These are phyloP conservation scores for Cladosporium cucumerinum DNA, from an alignment of 2,329 filamentous ascomycete genomes.

Conservation along the genomic window DNA sequence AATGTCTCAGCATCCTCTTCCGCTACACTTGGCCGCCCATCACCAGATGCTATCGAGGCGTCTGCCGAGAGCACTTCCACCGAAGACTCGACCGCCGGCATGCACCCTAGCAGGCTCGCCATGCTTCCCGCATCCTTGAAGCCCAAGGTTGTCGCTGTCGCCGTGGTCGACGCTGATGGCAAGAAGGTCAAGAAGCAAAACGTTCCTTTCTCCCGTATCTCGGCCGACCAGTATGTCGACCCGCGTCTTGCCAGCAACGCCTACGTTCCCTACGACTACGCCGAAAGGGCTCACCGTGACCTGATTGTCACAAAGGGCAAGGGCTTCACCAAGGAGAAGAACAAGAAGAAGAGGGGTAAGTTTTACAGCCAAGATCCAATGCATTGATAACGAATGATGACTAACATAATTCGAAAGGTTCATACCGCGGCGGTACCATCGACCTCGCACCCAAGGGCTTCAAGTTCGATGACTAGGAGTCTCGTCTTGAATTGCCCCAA, in stretches of 20 bases:
- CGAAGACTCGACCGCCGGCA: conserved; percentile 35
- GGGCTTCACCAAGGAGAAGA: conserved; percentile 99
- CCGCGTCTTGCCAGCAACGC: conserved; percentile 71
- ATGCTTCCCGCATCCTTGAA: conserved; percentile 8
- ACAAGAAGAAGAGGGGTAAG: conserved; percentile 61
- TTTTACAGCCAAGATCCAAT: neutral
- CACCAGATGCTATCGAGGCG: conserved; percentile 14
- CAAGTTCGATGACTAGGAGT: conserved; percentile 79
- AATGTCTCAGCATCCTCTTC: conserved; percentile 38
- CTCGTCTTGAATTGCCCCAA: neutral
- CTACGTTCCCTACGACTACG: conserved; percentile 82
- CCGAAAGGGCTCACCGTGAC: conserved; percentile 81
- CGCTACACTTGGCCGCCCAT: conserved; percentile 29
- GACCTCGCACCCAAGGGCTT: conserved; percentile 82
- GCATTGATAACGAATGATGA: neutral
- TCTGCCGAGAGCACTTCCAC: conserved; percentile 23
- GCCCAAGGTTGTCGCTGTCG: conserved; percentile 6
- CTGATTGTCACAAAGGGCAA: conserved; percentile 90
- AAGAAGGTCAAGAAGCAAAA: conserved; percentile 52
- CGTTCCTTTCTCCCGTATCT: conserved; percentile 74
- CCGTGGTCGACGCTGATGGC: conserved; percentile 16
- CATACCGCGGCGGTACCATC: conserved; percentile 84
- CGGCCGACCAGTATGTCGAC: conserved; percentile 65
- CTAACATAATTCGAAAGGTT: neutral
- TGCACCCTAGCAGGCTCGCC: conserved; percentile 39